These are phyloP conservation scores for Saposhnikovia divaricata DNA, from an alignment of 129 eudicot species.

Conservation along the genomic window DNA sequence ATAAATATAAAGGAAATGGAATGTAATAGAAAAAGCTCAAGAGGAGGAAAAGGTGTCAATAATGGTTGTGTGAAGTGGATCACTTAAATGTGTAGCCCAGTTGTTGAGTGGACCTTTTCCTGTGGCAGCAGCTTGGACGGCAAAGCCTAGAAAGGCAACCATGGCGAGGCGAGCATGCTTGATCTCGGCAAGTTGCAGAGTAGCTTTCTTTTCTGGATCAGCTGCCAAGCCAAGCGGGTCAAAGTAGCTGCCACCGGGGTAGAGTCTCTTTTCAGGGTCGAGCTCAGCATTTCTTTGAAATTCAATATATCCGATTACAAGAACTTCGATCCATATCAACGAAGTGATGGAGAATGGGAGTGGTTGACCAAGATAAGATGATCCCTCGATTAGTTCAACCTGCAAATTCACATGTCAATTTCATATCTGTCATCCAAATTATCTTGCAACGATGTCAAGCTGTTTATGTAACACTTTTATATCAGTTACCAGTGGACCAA, in stretches of 20 bases:
- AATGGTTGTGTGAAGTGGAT: slow-evolving; percentile 97
- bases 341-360: slow-evolving; percentile 84
- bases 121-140: slow-evolving; percentile 96
- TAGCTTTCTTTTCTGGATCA: slow-evolving; percentile 86
- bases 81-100: slow-evolving; percentile 98
- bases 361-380: slow-evolving; percentile 90
- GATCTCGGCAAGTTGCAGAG: slow-evolving; percentile 89
- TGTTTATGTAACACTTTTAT: background rate
- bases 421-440: too few relatives aligned
- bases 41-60: slow-evolving; percentile 85
- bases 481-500: background rate
- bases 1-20: background rate
- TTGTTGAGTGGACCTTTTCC: slow-evolving; percentile 98
- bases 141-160: slow-evolving; percentile 93
- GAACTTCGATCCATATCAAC: slow-evolving; percentile 77
- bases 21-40: slow-evolving; percentile 13
- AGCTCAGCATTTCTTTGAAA: slow-evolving; percentile 91
- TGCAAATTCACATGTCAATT: slow-evolving; percentile 8
- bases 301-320: slow-evolving; percentile 84
- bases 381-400: slow-evolving; percentile 96
- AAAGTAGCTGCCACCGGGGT: slow-evolving; percentile 78
- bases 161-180: slow-evolving; percentile 97
- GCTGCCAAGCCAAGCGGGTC: slow-evolving; percentile 83
- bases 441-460: background rate
- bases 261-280: slow-evolving; percentile 82